Evolutionary conservation across 2,329 filamentous ascomycete species (phyloP).

Genomic region (Aspergillus sp.): DNA sequence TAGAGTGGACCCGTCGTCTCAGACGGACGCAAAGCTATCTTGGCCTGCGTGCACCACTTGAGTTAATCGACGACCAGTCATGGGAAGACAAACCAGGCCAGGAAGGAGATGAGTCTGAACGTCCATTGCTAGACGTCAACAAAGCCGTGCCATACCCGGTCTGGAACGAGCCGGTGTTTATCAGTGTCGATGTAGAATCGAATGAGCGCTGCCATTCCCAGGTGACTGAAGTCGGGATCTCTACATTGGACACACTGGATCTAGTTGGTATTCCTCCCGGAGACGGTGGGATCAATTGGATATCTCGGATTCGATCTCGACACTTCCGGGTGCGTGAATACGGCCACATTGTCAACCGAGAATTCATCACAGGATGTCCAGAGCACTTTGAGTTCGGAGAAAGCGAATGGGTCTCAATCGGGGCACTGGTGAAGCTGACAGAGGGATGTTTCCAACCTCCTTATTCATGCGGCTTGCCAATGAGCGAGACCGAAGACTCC

Average conservation of each 20-base stretch:
- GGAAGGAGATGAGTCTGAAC: conserved; percentile 9
- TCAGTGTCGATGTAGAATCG: conserved; percentile 78
- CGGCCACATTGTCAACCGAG: conserved; percentile 58
- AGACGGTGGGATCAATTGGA: conserved; percentile 61
- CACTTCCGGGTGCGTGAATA: conserved; percentile 77
- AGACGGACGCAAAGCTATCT: conserved; percentile 66
- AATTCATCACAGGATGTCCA: conserved; percentile 69
- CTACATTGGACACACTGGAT: conserved; percentile 68
- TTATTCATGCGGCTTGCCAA: conserved; percentile 35
- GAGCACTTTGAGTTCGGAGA: conserved; percentile 68
- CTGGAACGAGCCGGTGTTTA: conserved; percentile 60
- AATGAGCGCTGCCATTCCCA: conserved; percentile 63
- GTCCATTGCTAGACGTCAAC: conserved; percentile 41
- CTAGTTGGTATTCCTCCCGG: conserved; percentile 57
- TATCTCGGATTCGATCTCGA: conserved; percentile 58
- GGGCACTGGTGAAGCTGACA: conserved; percentile 43
- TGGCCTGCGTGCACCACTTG: not conserved
- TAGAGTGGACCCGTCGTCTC: conserved; percentile 51
- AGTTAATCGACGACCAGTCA: conserved; percentile 3
- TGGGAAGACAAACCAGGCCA: conserved; percentile 15
- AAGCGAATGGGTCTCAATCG: conserved; percentile 51
- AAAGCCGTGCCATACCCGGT: conserved; percentile 43
- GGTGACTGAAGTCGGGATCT: conserved; percentile 83
- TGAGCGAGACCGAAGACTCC: conserved; percentile 3
- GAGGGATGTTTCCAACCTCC: conserved; percentile 55